These are phyloP conservation scores for Herpetomonas samuelpessoai DNA, from an alignment of 208 protist genomes.

Conservation along the genomic window DNA sequence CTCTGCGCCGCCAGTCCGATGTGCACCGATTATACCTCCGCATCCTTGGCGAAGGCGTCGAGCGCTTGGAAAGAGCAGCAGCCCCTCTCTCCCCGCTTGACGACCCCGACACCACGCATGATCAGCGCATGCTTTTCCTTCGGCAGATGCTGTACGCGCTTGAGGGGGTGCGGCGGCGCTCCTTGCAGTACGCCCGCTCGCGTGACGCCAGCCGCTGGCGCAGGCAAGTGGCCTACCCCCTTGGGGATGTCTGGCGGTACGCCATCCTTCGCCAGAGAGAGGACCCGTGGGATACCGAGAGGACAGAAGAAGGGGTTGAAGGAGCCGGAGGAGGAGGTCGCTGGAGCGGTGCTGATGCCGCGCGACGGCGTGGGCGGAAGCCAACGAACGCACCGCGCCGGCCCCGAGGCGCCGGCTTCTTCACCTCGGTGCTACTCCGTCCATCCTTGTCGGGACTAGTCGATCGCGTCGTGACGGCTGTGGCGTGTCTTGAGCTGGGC, in stretches of 20 bases:
- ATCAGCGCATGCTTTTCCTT: conserved; percentile 32
- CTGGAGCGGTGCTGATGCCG: not conserved
- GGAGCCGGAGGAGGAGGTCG: too few relatives aligned
- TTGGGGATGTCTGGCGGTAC: conserved; percentile 49
- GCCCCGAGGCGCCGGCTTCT: too few relatives aligned
- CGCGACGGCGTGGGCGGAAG: too few relatives aligned
- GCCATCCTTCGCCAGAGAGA: conserved; percentile 40
- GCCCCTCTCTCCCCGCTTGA: conserved; percentile 28
- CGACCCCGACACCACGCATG: conserved; percentile 12
- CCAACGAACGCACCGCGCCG: too few relatives aligned
- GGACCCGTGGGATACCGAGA: too few relatives aligned
- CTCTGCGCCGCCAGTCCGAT: conserved; percentile 22
- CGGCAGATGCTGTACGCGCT: conserved; percentile 58
- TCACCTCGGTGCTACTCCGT: not conserved
- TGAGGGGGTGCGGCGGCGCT: conserved; percentile 40
- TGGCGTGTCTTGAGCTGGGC: conserved; percentile 11
- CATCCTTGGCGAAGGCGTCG: conserved; percentile 59
- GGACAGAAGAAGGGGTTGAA: too few relatives aligned
- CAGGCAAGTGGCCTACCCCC: conserved; percentile 40
- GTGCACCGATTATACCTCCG: conserved; percentile 50
- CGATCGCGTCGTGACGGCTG: conserved; percentile 1
- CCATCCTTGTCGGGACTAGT: not conserved
- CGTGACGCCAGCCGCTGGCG: conserved; percentile 44
- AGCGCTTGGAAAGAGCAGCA: conserved; percentile 66
- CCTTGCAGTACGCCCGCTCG: conserved; percentile 61